Evolutionary conservation across 257 asterid species (phyloP).

Genomic region (Petunia axillaris): DNA sequence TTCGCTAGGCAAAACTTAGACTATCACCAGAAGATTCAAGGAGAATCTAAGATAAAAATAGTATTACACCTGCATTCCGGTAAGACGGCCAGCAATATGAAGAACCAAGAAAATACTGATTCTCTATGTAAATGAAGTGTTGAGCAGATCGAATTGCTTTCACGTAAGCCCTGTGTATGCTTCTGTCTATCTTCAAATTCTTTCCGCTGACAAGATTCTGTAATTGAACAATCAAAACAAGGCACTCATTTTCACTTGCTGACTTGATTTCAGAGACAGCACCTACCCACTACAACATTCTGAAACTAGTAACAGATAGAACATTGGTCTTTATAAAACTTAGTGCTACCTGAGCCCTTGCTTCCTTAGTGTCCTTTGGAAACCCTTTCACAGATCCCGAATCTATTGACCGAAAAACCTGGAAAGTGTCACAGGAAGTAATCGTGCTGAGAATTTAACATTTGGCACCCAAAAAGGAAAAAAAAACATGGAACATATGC

Average conservation of each 20-base stretch:
- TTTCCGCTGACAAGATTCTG: conserved; percentile 87
- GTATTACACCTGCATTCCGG: conserved; percentile 63
- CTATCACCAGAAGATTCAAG: not conserved
- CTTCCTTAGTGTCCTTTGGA: conserved; percentile 65
- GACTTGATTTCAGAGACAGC: not conserved
- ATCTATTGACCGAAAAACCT: conserved; percentile 95
- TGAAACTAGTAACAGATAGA: conserved; percentile 8
- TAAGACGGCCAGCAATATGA: conserved; percentile 90
- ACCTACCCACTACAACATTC: not conserved
- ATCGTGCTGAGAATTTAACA: not conserved
- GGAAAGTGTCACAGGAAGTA: conserved; percentile 25
- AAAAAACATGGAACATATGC: not conserved
- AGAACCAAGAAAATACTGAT: conserved; percentile 93
- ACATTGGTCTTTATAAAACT: not conserved
- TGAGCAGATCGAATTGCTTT: conserved; percentile 94
- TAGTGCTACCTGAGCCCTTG: conserved; percentile 59
- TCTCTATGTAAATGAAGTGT: conserved; percentile 88
- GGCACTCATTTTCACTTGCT: not conserved
- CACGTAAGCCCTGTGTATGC: conserved; percentile 89
- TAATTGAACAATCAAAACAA: conserved; percentile 3
- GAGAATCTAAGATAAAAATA: not conserved
- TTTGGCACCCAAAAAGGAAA: not conserved
- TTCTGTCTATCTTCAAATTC: conserved; percentile 74
- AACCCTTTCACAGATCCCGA: conserved; percentile 95
- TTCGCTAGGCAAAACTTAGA: not conserved